Evolutionary conservation across 495 filamentous ascomycete genomes (phyloP).

Genomic region (Hapsidospora chrysogenum): DNA sequence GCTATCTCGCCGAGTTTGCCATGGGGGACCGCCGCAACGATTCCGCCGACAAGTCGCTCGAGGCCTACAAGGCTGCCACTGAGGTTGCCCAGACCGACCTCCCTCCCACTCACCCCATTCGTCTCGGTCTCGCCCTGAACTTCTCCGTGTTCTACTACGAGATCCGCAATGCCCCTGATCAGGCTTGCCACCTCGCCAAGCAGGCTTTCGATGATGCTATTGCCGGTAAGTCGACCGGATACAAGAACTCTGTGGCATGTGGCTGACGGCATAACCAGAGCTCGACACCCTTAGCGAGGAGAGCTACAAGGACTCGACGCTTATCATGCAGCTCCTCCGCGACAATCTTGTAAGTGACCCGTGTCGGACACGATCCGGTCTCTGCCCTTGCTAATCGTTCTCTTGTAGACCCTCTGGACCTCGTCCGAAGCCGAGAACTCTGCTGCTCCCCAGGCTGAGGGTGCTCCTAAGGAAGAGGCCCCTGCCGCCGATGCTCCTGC

Average conservation of each 20-base stretch:
- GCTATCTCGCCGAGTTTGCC: conserved; percentile 97
- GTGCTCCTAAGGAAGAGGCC: conserved; percentile 34
- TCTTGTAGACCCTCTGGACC: conserved; percentile 88
- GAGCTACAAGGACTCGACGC: conserved; percentile 99
- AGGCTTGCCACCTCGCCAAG: conserved; percentile 98
- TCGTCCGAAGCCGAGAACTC: conserved; percentile 89
- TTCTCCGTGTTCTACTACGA: conserved; percentile 99
- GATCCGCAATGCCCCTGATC: conserved; percentile 97
- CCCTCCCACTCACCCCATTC: conserved; percentile 96
- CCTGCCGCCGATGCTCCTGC: conserved; percentile 21
- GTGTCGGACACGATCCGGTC: not conserved
- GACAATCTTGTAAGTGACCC: conserved; percentile 84
- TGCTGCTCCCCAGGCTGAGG: conserved; percentile 46
- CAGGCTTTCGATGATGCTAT: conserved; percentile 99
- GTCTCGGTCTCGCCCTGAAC: conserved; percentile 94
- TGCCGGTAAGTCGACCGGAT: conserved; percentile 50
- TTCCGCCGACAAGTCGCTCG: conserved; percentile 88
- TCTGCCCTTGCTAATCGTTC: conserved; percentile 4
- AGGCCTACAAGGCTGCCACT: conserved; percentile 97
- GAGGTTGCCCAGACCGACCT: conserved; percentile 97
- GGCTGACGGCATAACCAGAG: conserved; percentile 32
- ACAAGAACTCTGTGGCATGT: not conserved
- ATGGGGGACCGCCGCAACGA: conserved; percentile 94
- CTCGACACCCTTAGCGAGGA: conserved; percentile 97
- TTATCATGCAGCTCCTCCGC: conserved; percentile 98